Evolutionary conservation across 2,329 filamentous ascomycete genomes (phyloP), one percentile per base, ranked within the genome.

Genomic region (Orbilia brochopaga): DNA sequence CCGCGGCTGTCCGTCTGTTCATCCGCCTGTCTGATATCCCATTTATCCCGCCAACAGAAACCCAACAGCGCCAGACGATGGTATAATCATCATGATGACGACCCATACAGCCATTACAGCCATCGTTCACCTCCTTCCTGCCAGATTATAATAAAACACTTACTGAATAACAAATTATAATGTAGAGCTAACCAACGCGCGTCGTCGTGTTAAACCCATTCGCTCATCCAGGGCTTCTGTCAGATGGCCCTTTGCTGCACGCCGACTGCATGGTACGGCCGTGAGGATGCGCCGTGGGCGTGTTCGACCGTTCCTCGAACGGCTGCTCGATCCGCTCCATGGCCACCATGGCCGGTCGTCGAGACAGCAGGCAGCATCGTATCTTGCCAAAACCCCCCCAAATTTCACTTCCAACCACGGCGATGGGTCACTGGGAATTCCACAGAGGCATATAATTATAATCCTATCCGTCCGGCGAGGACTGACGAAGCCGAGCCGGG

Each of bases 291-390:
- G 66, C 66, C 59, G 54, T 64, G 58, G 27, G 27, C 40, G 42
- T 64, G 10, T 70, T 27, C 46, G 23, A 51, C 11, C 19, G 46
- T 51, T 52, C 66, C 59, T 58, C 55, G 46, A 70, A 64, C 11
- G 66, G 66, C 53, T 70, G 63, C 27, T 70, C 66, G 59, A 70
- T 70, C 66, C 66, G 66, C 59, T 70, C 59, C 66, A 59, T 64
- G 66, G 50, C 63, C 59, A 64, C 53, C 66, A 70, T 69, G 65
- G 58, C 65, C 53, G 64, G 52, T 63, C 57, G 65, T 42, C 11
- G 37, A 42, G 8, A 42, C 37, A 42, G 37, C 5, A 5, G 13
- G 11, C n/a, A 42, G 37, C 13, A 15, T 15, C 13, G 37, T 42
- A 42, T 32, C 27, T 32, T 32, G 27, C 27, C 3, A 32, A 32